phyloP scores from a whole-genome alignment of 768 basidiomycete genomes.

The Hypsizygus marmoreus region DNA sequence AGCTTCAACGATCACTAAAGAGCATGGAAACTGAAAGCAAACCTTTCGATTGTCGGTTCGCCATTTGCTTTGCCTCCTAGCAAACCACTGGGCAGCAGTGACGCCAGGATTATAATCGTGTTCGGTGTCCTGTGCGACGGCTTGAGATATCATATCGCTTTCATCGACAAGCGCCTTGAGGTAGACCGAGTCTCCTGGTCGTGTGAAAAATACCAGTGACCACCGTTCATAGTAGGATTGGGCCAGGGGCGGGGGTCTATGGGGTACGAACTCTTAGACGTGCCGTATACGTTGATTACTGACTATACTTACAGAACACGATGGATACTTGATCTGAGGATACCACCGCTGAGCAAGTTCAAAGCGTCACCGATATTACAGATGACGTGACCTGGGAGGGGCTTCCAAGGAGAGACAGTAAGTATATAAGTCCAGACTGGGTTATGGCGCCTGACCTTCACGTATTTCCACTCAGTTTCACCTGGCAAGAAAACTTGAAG shows the following conservation, averaged over 20 bases:
- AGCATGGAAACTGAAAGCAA: neutral
- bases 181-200: slow-evolving; percentile 48
- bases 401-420: slow-evolving; percentile 23
- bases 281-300: neutral
- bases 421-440: neutral
- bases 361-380: slow-evolving; percentile 50
- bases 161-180: slow-evolving; percentile 47
- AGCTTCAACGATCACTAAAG: neutral
- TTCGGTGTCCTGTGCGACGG: slow-evolving; percentile 30
- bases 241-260: slow-evolving; percentile 48
- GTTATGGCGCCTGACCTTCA: slow-evolving; percentile 33
- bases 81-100: slow-evolving; percentile 31
- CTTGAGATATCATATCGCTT: slow-evolving; percentile 46
- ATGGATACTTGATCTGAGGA: slow-evolving; percentile 44
- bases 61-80: slow-evolving; percentile 22
- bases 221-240: slow-evolving; percentile 52
- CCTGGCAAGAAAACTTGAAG: slow-evolving; percentile 45
- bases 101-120: slow-evolving; percentile 21
- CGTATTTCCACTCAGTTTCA: slow-evolving; percentile 38
- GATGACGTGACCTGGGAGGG: slow-evolving; percentile 44
- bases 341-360: slow-evolving; percentile 46
- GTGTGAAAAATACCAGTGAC: slow-evolving; percentile 64
- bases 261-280: slow-evolving; percentile 6
- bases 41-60: slow-evolving; percentile 22
- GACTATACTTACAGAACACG: slow-evolving; percentile 39